A percentile compares a stretch with the other conserved stretches of the same genome.
Evolutionary conservation across 345 rosid species (phyloP).

Genomic region (Laguncularia racemosa): DNA sequence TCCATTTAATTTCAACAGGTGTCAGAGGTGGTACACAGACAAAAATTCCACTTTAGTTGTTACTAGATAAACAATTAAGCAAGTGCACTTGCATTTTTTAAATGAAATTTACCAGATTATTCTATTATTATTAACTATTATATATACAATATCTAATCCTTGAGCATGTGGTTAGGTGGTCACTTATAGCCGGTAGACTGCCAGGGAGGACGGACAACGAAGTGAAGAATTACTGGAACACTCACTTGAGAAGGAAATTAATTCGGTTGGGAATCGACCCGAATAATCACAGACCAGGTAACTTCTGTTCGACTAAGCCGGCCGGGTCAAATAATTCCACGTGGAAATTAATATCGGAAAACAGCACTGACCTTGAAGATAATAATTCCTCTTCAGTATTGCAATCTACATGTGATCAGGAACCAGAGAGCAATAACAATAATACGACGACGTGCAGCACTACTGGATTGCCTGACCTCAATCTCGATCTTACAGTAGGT

Average conservation of each 20-base stretch:
- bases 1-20: no score
- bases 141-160: neutral
- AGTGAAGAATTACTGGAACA: slow-evolving; percentile 34
- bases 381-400: slow-evolving; percentile 1
- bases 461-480: slow-evolving; percentile 21
- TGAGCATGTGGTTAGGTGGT: slow-evolving; percentile 15
- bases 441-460: neutral
- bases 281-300: slow-evolving; percentile 9
- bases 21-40: no score
- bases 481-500: slow-evolving; percentile 20
- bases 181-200: slow-evolving; percentile 27
- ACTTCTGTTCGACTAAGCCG: neutral
- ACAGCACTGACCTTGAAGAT: slow-evolving; percentile 2
- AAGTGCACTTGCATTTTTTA: no score
- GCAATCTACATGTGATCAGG: slow-evolving; percentile 7
- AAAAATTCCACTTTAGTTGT: no score
- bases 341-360: neutral
- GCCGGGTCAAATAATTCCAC: slow-evolving; percentile 1
- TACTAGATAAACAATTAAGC: no score
- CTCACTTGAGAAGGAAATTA: slow-evolving; percentile 23
- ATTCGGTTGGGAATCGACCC: slow-evolving; percentile 20
- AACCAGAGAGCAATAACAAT: slow-evolving; percentile 8
- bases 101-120: neutral
- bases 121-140: no score
- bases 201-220: slow-evolving; percentile 32